Percentiles rank a stretch among this genome's conserved stretches.
phyloP scores from a whole-genome alignment of 164 flowering plant genomes.

The Magnolia officinalis region DNA sequence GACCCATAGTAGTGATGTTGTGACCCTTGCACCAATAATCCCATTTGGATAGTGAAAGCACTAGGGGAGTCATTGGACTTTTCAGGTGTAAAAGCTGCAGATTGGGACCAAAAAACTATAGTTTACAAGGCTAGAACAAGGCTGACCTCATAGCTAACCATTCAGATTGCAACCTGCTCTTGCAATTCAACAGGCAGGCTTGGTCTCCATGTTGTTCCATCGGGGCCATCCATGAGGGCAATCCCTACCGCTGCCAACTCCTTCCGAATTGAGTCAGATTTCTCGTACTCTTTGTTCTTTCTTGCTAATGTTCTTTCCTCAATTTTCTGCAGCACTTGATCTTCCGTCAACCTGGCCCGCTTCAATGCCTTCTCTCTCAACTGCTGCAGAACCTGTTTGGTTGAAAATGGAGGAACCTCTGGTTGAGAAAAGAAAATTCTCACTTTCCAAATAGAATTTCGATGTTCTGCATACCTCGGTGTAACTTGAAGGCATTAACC shows the following conservation, averaged over 20 bases:
- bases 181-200: constrained; percentile 70
- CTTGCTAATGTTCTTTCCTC: constrained; percentile 70
- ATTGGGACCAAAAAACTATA: too few species aligned
- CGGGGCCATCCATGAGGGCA: constrained; percentile 88
- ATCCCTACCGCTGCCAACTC: constrained; percentile 74
- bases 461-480: constrained; percentile 48
- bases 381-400: constrained; percentile 61
- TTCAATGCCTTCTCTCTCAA: constrained; percentile 74
- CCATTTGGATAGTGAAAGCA: too few species aligned
- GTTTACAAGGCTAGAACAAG: too few species aligned
- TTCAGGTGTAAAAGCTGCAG: too few species aligned
- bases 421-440: constrained; percentile 1
- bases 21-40: too few species aligned
- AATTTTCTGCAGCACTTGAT: constrained; percentile 60
- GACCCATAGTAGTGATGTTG: too few species aligned
- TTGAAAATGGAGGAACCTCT: not conserved
- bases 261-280: constrained; percentile 77
- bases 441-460: not conserved
- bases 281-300: constrained; percentile 68
- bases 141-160: too few species aligned
- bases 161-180: constrained; percentile 24
- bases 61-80: too few species aligned
- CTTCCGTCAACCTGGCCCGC: constrained; percentile 75
- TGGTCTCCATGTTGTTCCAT: constrained; percentile 93
- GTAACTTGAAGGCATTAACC: constrained; percentile 77